Percentiles rank a stretch among this genome's conserved stretches.
phyloP scores from a whole-genome alignment of 352 stramenopile species.

The Phytopythium ostracodes region DNA sequence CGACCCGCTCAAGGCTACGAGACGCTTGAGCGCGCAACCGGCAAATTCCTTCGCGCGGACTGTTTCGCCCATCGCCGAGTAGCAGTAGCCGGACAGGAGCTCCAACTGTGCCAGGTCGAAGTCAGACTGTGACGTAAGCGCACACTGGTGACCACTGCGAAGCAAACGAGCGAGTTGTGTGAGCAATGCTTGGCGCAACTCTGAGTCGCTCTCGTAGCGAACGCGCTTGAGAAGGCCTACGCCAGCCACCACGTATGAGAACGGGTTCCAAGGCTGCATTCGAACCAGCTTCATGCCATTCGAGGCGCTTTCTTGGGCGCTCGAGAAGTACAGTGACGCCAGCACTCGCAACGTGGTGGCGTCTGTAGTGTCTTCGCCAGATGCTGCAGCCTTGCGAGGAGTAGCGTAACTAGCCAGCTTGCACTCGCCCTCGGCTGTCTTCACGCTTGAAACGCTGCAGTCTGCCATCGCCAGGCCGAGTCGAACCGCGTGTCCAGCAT shows the following conservation, averaged over 20 bases:
- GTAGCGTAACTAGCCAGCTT: neutral
- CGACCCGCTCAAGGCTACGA: constrained; percentile 13
- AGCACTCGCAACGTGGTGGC: constrained; percentile 28
- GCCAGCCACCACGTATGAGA: constrained; percentile 47
- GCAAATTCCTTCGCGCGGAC: constrained; percentile 15
- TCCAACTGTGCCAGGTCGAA: constrained; percentile 31
- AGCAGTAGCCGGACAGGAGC: constrained; percentile 40
- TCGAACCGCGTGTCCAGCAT: constrained; percentile 17
- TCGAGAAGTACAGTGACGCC: constrained; percentile 24
- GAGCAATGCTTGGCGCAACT: constrained; percentile 13
- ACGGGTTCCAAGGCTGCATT: constrained; percentile 51
- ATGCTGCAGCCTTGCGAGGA: neutral
- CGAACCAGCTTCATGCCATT: constrained; percentile 45
- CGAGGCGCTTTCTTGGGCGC: neutral
- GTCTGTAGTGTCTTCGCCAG: constrained; percentile 23
- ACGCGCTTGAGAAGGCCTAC: constrained; percentile 44
- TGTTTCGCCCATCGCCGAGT: constrained; percentile 20
- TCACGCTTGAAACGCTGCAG: constrained; percentile 14
- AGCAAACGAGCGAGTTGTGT: constrained; percentile 31
- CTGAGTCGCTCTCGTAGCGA: constrained; percentile 10
- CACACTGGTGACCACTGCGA: constrained; percentile 18
- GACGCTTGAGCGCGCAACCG: constrained; percentile 17
- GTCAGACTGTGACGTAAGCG: neutral
- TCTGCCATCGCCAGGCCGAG: constrained; percentile 36
- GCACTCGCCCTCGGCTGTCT: neutral